Base-by-base conservation (phyloP, 208 protist species). In the Leishmania aethiopica region DNA sequence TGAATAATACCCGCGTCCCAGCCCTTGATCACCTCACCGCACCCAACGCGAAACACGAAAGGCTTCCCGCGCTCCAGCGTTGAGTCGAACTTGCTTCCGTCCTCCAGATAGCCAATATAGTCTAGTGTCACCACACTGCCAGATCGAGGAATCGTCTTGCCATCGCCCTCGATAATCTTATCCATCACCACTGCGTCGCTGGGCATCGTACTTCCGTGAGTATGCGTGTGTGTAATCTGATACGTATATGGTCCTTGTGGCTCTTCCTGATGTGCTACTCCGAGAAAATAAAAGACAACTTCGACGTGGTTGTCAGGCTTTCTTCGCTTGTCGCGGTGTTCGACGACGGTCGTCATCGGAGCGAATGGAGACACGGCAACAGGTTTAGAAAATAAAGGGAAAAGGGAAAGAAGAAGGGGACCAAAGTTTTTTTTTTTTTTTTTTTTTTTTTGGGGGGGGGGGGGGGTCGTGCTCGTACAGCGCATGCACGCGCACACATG, bases 1-100 rank as follows among this genome's bases (percentile, higher is more conserved):
- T 97, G 93, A 45, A 96, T 80, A 72, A 99, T 96, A n/a, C 97
- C 97, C 85, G 98, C 94, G 79, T 99, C 97, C 96, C 97, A 99
- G 45, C 97, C 97, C 76, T 97, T 94, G 77, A 99, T 94, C 17
- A 98, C 97, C 88, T 99, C 92, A 32, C 96, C 97, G 70, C 92
- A 94, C 28, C 95, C 95, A 0, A 99, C 92, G 66, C 93, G 90
- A 79, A 99, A 99, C 47, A 97, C 94, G 88, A 98, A 98, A 1
- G 97, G 97, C 85, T 93, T 94, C n/a, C 91, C 92, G n/a, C 95
- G 86, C 49, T 95, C 91, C 49, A 93, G 86, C 32, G 94, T 97
- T 51, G 92, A 96, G 89, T 98, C 96, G 78, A 98, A 98, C 86
- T 91, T 93, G 73, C 87, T 92, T 60, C 94, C 94, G 64, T 98